Evolutionary conservation across 495 filamentous ascomycete genomes (phyloP).

Genomic region (Schizothecium vesticola): DNA sequence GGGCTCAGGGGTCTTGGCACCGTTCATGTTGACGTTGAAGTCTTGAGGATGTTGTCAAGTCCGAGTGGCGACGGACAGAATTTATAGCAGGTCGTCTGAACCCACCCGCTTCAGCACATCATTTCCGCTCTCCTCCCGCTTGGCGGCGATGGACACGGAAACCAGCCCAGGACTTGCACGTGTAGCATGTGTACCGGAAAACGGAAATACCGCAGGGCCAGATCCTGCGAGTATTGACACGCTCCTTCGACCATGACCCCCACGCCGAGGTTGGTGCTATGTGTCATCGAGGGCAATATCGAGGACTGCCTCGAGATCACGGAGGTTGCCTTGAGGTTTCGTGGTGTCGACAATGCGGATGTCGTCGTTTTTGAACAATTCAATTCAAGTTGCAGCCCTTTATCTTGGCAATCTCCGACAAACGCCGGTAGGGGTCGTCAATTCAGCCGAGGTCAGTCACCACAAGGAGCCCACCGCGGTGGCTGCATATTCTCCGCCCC

Average conservation of each 20-base stretch:
- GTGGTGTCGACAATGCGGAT: not conserved
- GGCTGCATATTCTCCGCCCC: not conserved
- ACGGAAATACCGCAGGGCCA: not conserved
- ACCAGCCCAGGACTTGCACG: not conserved
- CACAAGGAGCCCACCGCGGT: not conserved
- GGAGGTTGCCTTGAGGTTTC: not conserved
- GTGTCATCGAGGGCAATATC: not conserved
- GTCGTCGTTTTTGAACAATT: not conserved
- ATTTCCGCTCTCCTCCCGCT: not conserved
- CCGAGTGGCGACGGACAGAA: not conserved
- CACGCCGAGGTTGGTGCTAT: not conserved
- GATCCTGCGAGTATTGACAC: not conserved
- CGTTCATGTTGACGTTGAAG: constrained; percentile 19
- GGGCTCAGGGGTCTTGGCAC: constrained; percentile 13
- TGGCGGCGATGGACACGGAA: not conserved
- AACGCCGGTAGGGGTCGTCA: not conserved
- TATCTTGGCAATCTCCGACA: no score
- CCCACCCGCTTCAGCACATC: not conserved
- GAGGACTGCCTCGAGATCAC: not conserved
- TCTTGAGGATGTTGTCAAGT: not conserved
- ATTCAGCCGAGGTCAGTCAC: not conserved
- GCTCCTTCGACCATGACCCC: not conserved
- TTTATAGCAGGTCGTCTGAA: not conserved
- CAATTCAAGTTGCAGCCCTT: not conserved
- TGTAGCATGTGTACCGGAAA: not conserved